Percentiles rank a stretch among this genome's conserved stretches.
Evolutionary conservation across 2,329 filamentous ascomycete genomes (phyloP).

Genomic region (Talaromyces sp.): DNA sequence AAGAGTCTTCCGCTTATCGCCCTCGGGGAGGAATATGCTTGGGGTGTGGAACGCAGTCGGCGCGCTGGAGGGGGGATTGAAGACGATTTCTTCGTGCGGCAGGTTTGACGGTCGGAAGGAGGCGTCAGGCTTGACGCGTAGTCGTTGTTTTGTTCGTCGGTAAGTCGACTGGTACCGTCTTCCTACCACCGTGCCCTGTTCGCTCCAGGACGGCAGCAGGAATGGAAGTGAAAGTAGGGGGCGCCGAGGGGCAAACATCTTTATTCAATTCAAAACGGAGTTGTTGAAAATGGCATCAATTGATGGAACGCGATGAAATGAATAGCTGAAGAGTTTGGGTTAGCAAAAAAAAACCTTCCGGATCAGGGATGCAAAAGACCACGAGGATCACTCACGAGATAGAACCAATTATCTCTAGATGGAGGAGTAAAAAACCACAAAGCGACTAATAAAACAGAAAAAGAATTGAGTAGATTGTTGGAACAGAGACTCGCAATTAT

Average conservation of each 20-base stretch:
- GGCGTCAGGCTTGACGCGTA: slow-evolving; percentile 49
- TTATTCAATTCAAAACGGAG: neutral
- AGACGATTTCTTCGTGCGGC: slow-evolving; percentile 53
- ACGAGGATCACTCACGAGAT: neutral
- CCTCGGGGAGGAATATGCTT: slow-evolving; percentile 57
- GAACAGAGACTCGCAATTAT: neutral
- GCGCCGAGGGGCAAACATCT: slow-evolving; percentile 23
- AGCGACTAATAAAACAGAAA: neutral
- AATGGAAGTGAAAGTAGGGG: slow-evolving; percentile 33
- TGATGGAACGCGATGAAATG: neutral
- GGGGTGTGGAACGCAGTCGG: slow-evolving; percentile 62
- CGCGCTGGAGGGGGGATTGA: slow-evolving; percentile 61
- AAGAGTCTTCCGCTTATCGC: slow-evolving; percentile 50
- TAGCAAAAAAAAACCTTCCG: neutral
- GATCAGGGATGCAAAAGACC: neutral
- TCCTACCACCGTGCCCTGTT: slow-evolving; percentile 25
- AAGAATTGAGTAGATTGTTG: neutral
- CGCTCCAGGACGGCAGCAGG: slow-evolving; percentile 33
- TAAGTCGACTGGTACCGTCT: slow-evolving; percentile 47
- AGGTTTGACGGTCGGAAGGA: slow-evolving; percentile 41
- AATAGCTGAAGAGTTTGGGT: neutral
- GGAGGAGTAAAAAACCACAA: neutral
- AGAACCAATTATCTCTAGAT: neutral
- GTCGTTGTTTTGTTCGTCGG: slow-evolving; percentile 45
- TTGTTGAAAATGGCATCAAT: neutral